Evolutionary conservation across 805 yeast genomes (phyloP).

Genomic region (Teunomyces pallodes): DNA sequence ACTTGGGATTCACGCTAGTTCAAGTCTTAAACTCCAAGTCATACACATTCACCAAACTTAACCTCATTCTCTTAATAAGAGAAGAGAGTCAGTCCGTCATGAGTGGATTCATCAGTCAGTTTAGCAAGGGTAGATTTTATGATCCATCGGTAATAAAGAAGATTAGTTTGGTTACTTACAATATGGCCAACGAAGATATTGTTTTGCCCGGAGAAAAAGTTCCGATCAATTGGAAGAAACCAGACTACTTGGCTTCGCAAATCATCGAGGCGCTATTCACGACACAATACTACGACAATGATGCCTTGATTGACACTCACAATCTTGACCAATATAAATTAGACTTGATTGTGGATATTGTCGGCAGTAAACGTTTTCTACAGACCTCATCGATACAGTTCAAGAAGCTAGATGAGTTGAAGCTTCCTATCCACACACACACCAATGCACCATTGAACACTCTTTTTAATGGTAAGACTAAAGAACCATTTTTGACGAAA

Average conservation of each 20-base stretch:
- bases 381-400: conserved; percentile 28
- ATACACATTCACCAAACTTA: conserved; percentile 24
- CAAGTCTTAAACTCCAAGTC: conserved; percentile 31
- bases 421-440: conserved; percentile 25
- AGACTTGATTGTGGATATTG: conserved; percentile 38
- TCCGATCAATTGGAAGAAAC: conserved; percentile 36
- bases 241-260: conserved; percentile 37
- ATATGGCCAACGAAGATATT: conserved; percentile 33
- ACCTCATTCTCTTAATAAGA: conserved; percentile 30
- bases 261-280: conserved; percentile 32
- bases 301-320: conserved; percentile 12
- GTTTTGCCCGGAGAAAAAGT: conserved; percentile 33
- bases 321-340: conserved; percentile 27
- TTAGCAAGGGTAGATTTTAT: conserved; percentile 16
- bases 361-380: conserved; percentile 38
- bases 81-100: conserved; percentile 19
- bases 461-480: conserved; percentile 25
- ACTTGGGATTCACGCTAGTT: conserved; percentile 33
- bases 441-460: conserved; percentile 14
- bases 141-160: conserved; percentile 21
- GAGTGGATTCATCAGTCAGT: conserved; percentile 17
- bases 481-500: conserved; percentile 33
- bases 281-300: conserved; percentile 17
- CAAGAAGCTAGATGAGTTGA: conserved; percentile 26
- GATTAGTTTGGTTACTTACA: conserved; percentile 30